Evolutionary conservation across 257 asterid genomes (phyloP).

Genomic region (Solanum verrucosum): DNA sequence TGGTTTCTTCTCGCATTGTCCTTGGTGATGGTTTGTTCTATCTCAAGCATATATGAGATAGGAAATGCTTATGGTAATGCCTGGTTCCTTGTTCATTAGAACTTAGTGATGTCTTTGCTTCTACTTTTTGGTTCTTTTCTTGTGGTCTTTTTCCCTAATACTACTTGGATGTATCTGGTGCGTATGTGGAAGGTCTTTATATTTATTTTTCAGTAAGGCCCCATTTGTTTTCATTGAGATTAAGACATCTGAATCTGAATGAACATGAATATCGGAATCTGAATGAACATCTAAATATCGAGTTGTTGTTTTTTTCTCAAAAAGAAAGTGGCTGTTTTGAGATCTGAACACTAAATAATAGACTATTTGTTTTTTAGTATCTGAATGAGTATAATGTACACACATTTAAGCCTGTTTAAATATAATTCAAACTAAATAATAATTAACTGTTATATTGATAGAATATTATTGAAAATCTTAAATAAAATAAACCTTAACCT

Average conservation of each 20-base stretch:
- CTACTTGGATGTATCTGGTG: background rate
- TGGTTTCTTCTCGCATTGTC: conserved; percentile 82
- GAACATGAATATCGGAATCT: background rate
- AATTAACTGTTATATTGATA: background rate
- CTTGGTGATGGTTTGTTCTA: conserved; percentile 69
- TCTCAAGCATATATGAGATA: conserved; percentile 83
- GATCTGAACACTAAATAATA: background rate
- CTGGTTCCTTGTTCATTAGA: conserved; percentile 4
- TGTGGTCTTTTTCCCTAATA: background rate
- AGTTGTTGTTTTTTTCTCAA: too few relatives aligned
- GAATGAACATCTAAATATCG: background rate
- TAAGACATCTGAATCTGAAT: background rate
- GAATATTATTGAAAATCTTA: background rate
- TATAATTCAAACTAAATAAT: background rate
- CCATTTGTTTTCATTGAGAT: background rate
- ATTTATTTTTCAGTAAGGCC: background rate
- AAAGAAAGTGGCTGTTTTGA: background rate
- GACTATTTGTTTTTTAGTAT: background rate
- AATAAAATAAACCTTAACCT: background rate
- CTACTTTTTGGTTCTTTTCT: background rate
- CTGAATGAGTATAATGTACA: background rate
- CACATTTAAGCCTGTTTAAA: background rate
- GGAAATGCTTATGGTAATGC: conserved; percentile 97
- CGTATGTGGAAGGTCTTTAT: background rate
- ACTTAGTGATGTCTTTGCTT: background rate